Percentiles rank a stretch among this genome's conserved stretches.
These are phyloP conservation scores for Lactarius indigo DNA, from an alignment of 768 basidiomycete genomes.

Conservation along the genomic window DNA sequence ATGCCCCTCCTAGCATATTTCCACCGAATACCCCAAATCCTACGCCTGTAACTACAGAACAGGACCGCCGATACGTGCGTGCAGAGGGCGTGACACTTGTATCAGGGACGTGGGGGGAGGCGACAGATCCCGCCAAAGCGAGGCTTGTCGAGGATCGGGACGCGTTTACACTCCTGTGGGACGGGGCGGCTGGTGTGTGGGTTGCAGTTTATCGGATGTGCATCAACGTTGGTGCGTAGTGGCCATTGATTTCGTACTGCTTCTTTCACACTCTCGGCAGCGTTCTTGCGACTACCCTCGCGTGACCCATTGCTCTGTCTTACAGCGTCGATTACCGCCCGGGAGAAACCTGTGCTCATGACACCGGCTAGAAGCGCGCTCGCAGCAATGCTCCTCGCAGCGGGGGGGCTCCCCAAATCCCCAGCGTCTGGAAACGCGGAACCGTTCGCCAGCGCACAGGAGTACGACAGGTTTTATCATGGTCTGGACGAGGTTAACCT, in stretches of 20 bases:
- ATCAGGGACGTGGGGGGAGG: constrained; percentile 74
- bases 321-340: constrained; percentile 82
- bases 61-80: constrained; percentile 72
- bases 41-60: constrained; percentile 65
- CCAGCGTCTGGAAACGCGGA: constrained; percentile 32
- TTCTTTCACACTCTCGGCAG: constrained; percentile 3
- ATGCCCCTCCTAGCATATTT: constrained; percentile 56
- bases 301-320: constrained; percentile 77
- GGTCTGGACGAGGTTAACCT: constrained; percentile 67
- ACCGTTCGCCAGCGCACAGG: constrained; percentile 31
- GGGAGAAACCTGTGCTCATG: constrained; percentile 63
- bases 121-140: constrained; percentile 37
- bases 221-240: constrained; percentile 70
- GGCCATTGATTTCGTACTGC: background rate
- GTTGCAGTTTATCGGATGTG: constrained; percentile 75
- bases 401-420: constrained; percentile 34
- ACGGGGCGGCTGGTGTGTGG: constrained; percentile 58
- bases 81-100: constrained; percentile 74
- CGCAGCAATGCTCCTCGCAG: constrained; percentile 32
- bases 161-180: constrained; percentile 65
- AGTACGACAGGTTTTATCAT: constrained; percentile 39
- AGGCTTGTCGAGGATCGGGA: constrained; percentile 36
- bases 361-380: constrained; percentile 40
- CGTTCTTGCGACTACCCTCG: constrained; percentile 58
- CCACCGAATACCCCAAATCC: constrained; percentile 86